phyloP scores from a whole-genome alignment of 2,329 filamentous ascomycete species.

The Fusarium sacchari region DNA sequence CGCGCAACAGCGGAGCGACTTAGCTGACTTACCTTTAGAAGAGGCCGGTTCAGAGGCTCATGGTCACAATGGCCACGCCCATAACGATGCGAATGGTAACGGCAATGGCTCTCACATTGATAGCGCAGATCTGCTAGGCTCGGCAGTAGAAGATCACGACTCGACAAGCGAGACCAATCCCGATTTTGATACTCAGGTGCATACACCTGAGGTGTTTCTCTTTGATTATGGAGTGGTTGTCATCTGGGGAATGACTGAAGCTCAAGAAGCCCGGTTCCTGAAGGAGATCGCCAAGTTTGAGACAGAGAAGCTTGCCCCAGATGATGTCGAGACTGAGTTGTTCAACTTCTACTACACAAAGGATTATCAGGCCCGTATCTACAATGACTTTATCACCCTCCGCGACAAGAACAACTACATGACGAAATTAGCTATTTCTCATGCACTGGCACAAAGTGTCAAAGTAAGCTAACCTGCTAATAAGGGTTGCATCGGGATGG shows the following conservation, averaged over 20 bases:
- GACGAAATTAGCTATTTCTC: conserved; percentile 96
- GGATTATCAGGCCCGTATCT: conserved; percentile 97
- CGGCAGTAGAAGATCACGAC: conserved; percentile 49
- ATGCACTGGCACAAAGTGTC: conserved; percentile 93
- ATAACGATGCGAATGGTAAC: conserved; percentile 41
- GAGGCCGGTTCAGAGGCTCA: conserved; percentile 45
- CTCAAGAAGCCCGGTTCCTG: conserved; percentile 88
- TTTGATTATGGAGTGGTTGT: conserved; percentile 98
- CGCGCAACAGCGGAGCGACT: conserved; percentile 62
- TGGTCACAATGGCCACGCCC: conserved; percentile 37
- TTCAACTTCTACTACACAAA: conserved; percentile 99
- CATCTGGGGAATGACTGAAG: conserved; percentile 96
- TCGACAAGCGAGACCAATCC: conserved; percentile 59
- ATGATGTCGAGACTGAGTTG: conserved; percentile 93
- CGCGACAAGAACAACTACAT: conserved; percentile 97
- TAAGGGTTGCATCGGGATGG: not conserved
- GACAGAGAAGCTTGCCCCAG: conserved; percentile 84
- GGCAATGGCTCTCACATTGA: conserved; percentile 41
- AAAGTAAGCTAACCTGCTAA: conserved; percentile 65
- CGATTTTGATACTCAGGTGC: conserved; percentile 87
- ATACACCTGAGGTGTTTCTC: conserved; percentile 93
- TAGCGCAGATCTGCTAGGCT: conserved; percentile 50
- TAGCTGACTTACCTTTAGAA: conserved; percentile 68
- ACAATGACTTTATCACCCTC: conserved; percentile 98
- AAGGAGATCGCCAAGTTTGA: conserved; percentile 97